Percentiles rank a stretch among this genome's conserved stretches.
phyloP scores from a whole-genome alignment of 164 flowering plant species.

The Piper longum region DNA sequence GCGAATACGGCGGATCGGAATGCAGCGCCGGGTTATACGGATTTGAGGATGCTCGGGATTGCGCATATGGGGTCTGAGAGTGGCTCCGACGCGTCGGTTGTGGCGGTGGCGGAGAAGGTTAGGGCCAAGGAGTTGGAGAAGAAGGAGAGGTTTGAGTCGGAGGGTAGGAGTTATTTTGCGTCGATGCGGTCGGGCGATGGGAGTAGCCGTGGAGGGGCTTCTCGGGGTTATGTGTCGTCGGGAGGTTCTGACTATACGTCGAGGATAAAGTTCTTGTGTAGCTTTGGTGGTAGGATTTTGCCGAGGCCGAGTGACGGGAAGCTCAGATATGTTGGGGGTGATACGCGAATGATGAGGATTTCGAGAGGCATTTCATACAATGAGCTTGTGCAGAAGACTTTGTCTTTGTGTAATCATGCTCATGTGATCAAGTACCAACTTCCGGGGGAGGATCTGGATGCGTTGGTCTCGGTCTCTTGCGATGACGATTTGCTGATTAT shows the following conservation, averaged over 20 bases:
- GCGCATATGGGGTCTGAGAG: constrained; percentile 48
- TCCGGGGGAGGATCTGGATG: constrained; percentile 95
- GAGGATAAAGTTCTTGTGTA: constrained; percentile 69
- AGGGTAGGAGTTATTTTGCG: constrained; percentile 20
- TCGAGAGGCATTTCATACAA: constrained; percentile 54
- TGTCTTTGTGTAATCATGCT: constrained; percentile 33
- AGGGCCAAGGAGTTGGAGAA: constrained; percentile 29
- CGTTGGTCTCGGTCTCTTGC: constrained; percentile 79
- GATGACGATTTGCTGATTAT: constrained; percentile 92
- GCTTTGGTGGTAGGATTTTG: constrained; percentile 79
- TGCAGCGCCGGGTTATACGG: constrained; percentile 37
- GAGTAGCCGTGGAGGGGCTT: constrained; percentile 19
- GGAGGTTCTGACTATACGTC: constrained; percentile 36
- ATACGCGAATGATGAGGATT: constrained; percentile 64
- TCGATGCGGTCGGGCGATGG: constrained; percentile 30
- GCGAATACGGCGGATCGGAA: constrained; percentile 19
- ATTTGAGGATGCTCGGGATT: constrained; percentile 41
- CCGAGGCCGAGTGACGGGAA: constrained; percentile 92
- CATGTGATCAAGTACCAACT: constrained; percentile 77
- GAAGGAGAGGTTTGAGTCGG: constrained; percentile 22
- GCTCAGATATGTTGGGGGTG: constrained; percentile 89
- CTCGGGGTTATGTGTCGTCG: constrained; percentile 38
- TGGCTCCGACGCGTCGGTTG: constrained; percentile 46
- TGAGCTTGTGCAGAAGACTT: constrained; percentile 48
- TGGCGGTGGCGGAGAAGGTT: constrained; percentile 23